These are phyloP conservation scores for Pseudogymnoascus sp. DNA, from an alignment of 2,329 filamentous ascomycete species.

Conservation along the genomic window DNA sequence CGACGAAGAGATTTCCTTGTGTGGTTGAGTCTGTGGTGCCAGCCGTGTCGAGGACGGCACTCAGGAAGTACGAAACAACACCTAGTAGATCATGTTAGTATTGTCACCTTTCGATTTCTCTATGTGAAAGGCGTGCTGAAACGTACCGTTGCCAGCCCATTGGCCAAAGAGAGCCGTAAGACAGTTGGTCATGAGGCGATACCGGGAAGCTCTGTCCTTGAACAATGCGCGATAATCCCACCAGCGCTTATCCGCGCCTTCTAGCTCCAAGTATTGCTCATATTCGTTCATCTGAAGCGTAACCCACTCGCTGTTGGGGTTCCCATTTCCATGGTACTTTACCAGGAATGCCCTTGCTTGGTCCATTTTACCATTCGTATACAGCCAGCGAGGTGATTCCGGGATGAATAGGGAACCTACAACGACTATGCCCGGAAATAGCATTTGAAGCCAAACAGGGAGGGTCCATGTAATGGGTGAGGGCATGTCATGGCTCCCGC, in stretches of 20 bases:
- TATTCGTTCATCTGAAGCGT: constrained; percentile 40
- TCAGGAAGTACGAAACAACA: constrained; percentile 43
- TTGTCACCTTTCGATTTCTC: background rate
- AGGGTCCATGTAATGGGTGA: constrained; percentile 31
- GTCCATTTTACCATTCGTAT: constrained; percentile 32
- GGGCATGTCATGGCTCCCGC: constrained; percentile 27
- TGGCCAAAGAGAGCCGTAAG: constrained; percentile 30
- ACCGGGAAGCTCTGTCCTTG: constrained; percentile 39
- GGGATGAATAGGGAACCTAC: constrained; percentile 21
- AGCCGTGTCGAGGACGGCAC: constrained; percentile 41
- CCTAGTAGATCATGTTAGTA: constrained; percentile 10
- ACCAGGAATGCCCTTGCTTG: constrained; percentile 34
- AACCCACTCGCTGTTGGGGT: constrained; percentile 40
- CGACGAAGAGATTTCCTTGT: constrained; percentile 45
- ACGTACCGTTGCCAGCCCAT: constrained; percentile 22
- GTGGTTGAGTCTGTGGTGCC: constrained; percentile 39
- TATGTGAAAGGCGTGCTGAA: background rate
- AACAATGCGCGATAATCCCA: constrained; percentile 47
- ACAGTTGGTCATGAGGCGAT: constrained; percentile 43
- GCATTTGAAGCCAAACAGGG: constrained; percentile 28
- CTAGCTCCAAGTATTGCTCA: constrained; percentile 38
- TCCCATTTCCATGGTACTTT: constrained; percentile 44
- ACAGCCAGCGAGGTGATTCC: constrained; percentile 32
- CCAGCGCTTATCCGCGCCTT: constrained; percentile 45
- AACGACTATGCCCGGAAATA: constrained; percentile 25